phyloP scores from a whole-genome alignment of 164 flowering plant species.

The Tetrastigma voinierianum region DNA sequence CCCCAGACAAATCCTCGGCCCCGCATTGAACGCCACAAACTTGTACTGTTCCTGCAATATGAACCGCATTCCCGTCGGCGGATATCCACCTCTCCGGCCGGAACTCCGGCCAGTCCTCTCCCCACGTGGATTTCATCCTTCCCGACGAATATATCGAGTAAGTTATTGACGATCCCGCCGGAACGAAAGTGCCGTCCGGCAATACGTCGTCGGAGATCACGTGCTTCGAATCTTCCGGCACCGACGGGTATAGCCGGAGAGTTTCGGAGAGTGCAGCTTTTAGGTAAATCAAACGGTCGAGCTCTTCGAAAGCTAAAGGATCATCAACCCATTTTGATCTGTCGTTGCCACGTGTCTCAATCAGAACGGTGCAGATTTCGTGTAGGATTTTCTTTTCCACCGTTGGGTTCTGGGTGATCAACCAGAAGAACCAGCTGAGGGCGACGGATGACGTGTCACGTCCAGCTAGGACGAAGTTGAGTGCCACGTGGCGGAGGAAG shows the following conservation, averaged over 20 bases:
- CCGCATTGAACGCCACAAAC: constrained; percentile 86
- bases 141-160: constrained; percentile 69
- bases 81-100: constrained; percentile 64
- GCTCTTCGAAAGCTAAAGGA: constrained; percentile 54
- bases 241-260: constrained; percentile 68
- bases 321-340: constrained; percentile 38
- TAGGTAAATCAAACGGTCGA: constrained; percentile 54
- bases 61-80: constrained; percentile 36
- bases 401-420: constrained; percentile 45
- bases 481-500: constrained; percentile 67
- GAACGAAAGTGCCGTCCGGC: constrained; percentile 74
- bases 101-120: constrained; percentile 63
- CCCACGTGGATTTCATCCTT: constrained; percentile 60
- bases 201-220: constrained; percentile 59
- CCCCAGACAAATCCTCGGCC: constrained; percentile 87
- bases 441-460: constrained; percentile 84
- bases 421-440: constrained; percentile 71
- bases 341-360: constrained; percentile 58
- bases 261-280: constrained; percentile 71
- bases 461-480: constrained; percentile 79
- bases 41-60: constrained; percentile 37
- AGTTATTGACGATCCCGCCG: constrained; percentile 66
- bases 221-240: constrained; percentile 73
- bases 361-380: constrained; percentile 49
- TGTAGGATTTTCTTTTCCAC: constrained; percentile 44